Evolutionary conservation across 331 rosid species (phyloP).

Genomic region (Erythrophleum ivorense): DNA sequence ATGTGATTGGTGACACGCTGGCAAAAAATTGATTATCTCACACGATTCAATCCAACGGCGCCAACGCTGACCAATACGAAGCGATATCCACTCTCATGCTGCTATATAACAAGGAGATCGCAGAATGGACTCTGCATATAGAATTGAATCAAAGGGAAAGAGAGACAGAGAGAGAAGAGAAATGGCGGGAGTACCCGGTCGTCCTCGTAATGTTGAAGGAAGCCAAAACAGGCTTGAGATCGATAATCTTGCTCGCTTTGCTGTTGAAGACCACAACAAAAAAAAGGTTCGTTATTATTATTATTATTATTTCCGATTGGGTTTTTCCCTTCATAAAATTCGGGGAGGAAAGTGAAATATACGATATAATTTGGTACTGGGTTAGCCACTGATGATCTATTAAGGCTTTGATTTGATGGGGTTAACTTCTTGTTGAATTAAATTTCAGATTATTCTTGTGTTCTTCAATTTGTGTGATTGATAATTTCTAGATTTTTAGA

Average conservation of each 20-base stretch:
- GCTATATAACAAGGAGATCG: neutral
- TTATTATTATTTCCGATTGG: neutral
- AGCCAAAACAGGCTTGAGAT: slow-evolving; percentile 54
- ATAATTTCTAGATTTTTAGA: neutral
- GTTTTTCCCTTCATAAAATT: neutral
- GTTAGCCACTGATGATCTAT: neutral
- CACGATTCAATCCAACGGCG: neutral
- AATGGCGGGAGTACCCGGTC: slow-evolving; percentile 46
- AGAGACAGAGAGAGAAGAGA: neutral
- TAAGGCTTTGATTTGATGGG: neutral
- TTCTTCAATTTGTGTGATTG: neutral
- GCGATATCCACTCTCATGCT: neutral
- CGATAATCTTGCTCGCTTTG: slow-evolving; percentile 65
- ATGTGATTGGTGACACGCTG: slow-evolving; percentile 15
- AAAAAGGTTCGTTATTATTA: slow-evolving; percentile 47
- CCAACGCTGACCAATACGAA: neutral
- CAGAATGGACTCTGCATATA: neutral
- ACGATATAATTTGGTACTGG: neutral
- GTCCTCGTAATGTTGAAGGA: slow-evolving; percentile 33
- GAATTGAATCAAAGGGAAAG: neutral
- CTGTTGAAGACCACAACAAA: slow-evolving; percentile 65
- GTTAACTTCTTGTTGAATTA: neutral
- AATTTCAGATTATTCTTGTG: neutral
- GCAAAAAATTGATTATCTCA: neutral
- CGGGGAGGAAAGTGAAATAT: neutral